phyloP scores from a whole-genome alignment of 2,329 filamentous ascomycete genomes.

The Trichophyton simii region DNA sequence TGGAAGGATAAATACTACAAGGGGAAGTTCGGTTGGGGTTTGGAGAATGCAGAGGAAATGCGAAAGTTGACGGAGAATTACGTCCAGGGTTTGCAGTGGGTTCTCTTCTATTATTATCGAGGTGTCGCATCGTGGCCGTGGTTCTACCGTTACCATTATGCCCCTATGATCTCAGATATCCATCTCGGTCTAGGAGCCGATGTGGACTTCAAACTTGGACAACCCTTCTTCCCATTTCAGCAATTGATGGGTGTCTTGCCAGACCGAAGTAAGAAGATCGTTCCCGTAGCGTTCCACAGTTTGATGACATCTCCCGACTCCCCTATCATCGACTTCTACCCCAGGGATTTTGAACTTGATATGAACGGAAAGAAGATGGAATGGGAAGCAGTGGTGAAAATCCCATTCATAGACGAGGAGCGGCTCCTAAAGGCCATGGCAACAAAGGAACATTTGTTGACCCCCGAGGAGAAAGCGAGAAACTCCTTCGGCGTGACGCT shows the following conservation, averaged over 20 bases:
- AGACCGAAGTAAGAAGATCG: conserved; percentile 93
- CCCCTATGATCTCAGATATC: conserved; percentile 93
- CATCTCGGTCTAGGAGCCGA: conserved; percentile 75
- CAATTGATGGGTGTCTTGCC: conserved; percentile 97
- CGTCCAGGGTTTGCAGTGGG: conserved; percentile 94
- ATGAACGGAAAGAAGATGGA: conserved; percentile 99
- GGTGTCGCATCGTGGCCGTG: conserved; percentile 97
- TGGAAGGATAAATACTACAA: conserved; percentile 96
- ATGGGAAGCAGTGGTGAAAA: conserved; percentile 98
- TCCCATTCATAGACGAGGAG: conserved; percentile 93
- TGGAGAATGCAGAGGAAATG: conserved; percentile 68
- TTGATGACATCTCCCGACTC: conserved; percentile 86
- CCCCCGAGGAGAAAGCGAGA: conserved; percentile 62
- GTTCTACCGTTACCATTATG: conserved; percentile 96
- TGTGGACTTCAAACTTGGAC: conserved; percentile 83
- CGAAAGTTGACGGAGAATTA: conserved; percentile 84
- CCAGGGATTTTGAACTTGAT: conserved; percentile 88
- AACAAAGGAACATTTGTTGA: conserved; percentile 66
- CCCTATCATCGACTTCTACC: conserved; percentile 96
- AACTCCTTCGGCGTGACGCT: conserved; percentile 87
- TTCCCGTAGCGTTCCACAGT: conserved; percentile 73
- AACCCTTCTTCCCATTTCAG: conserved; percentile 88
- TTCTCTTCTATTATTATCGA: conserved; percentile 93
- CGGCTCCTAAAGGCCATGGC: conserved; percentile 75
- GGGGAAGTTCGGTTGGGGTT: conserved; percentile 79